These are phyloP conservation scores for Hermanozyma aechmeae DNA, from an alignment of 805 yeast species.

Conservation along the genomic window DNA sequence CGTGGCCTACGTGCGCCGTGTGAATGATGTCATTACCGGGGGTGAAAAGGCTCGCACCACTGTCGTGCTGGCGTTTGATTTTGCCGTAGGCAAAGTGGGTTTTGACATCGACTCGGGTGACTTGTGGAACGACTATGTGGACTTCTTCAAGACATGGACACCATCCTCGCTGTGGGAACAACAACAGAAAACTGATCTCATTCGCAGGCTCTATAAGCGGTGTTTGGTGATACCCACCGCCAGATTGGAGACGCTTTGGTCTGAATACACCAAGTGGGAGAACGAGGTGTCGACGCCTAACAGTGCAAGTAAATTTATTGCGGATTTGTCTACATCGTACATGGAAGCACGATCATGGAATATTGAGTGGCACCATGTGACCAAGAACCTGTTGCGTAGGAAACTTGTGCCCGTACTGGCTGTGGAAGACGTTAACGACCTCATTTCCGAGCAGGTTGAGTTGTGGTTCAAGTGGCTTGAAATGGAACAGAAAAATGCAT, in stretches of 20 bases:
- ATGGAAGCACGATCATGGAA: conserved; percentile 79
- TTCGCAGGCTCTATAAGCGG: conserved; percentile 63
- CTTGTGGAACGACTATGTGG: conserved; percentile 79
- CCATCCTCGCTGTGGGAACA: conserved; percentile 78
- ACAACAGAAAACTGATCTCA: conserved; percentile 68
- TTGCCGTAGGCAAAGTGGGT: conserved; percentile 73
- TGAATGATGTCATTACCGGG: conserved; percentile 63
- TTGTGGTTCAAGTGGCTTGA: conserved; percentile 69
- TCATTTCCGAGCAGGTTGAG: conserved; percentile 33
- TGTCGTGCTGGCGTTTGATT: conserved; percentile 74
- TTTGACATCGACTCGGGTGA: conserved; percentile 61
- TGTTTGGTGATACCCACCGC: conserved; percentile 69
- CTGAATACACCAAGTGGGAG: conserved; percentile 74
- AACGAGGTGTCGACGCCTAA: conserved; percentile 54
- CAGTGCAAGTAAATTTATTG: conserved; percentile 76
- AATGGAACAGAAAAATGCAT: conserved; percentile 68
- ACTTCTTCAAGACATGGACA: conserved; percentile 67
- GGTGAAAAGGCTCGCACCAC: conserved; percentile 71
- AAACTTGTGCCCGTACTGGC: conserved; percentile 20
- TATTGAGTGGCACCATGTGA: conserved; percentile 57
- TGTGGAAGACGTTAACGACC: conserved; percentile 10
- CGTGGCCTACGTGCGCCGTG: conserved; percentile 65
- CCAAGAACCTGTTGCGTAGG: conserved; percentile 39
- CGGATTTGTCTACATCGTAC: conserved; percentile 74
- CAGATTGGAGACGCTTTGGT: conserved; percentile 73